These are phyloP conservation scores for Alternaria consortialis DNA, from an alignment of 2,329 filamentous ascomycete genomes.

Conservation along the genomic window DNA sequence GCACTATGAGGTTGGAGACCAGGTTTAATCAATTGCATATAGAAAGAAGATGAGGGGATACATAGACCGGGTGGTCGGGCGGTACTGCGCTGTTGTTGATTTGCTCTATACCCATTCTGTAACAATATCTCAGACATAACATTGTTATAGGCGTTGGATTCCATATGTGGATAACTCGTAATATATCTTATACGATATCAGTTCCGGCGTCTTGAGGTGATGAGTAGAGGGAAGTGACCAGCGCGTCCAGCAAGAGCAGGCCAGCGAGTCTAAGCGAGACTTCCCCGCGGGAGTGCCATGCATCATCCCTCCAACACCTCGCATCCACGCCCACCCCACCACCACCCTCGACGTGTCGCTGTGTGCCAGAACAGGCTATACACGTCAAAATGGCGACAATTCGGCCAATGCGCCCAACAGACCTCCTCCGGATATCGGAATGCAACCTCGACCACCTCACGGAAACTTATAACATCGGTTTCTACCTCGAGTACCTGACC, in stretches of 20 bases:
- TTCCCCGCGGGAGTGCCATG: constrained; percentile 27
- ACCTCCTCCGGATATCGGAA: constrained; percentile 88
- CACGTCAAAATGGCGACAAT: constrained; percentile 75
- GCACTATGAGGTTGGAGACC: neutral
- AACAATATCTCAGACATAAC: constrained; percentile 4
- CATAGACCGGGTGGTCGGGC: constrained; percentile 7
- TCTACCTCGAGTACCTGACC: constrained; percentile 95
- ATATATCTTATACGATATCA: neutral
- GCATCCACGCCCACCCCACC: neutral
- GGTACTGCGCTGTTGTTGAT: constrained; percentile 20
- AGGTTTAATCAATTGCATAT: neutral
- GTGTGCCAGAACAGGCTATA: neutral
- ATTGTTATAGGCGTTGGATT: neutral
- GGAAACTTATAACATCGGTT: constrained; percentile 96
- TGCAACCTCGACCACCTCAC: constrained; percentile 96
- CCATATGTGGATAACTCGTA: neutral
- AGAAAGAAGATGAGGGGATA: neutral
- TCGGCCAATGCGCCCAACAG: constrained; percentile 72
- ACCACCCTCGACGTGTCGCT: constrained; percentile 1
- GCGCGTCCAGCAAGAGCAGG: neutral
- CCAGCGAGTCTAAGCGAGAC: constrained; percentile 26
- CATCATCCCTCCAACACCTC: constrained; percentile 3
- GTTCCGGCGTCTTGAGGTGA: neutral
- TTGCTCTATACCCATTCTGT: constrained; percentile 28
- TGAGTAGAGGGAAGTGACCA: neutral